A percentile compares a stretch with the other conserved stretches of the same genome.
Evolutionary conservation across 2,329 filamentous ascomycete species (phyloP).

Genomic region (Aureobasidium uvarum): DNA sequence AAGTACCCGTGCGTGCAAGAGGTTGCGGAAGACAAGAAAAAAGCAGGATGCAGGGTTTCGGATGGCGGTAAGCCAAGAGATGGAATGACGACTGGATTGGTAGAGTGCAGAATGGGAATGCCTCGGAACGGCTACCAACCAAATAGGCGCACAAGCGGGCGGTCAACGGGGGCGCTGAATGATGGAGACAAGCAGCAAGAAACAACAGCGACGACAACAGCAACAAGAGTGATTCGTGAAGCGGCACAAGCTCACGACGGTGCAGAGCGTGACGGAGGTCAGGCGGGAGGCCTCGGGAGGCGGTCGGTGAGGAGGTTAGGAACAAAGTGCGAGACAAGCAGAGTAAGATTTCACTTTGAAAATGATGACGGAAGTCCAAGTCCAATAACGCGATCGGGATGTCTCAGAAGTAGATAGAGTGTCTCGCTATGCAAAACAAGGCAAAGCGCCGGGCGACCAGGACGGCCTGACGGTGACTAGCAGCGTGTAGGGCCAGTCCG

Average conservation of each 20-base stretch:
- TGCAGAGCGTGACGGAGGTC: constrained; percentile 15
- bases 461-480: constrained; percentile 22
- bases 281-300: constrained; percentile 7
- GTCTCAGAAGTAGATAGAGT: constrained; percentile 25
- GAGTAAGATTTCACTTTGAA: constrained; percentile 15
- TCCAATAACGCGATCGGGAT: constrained; percentile 25
- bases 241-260: constrained; percentile 4
- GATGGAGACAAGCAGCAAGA: constrained; percentile 7
- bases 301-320: neutral
- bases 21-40: constrained; percentile 1
- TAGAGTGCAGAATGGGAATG: constrained; percentile 7
- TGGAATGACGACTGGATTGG: constrained; percentile 23
- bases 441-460: constrained; percentile 14
- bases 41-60: constrained; percentile 27
- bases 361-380: constrained; percentile 6
- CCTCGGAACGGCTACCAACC: neutral
- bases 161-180: constrained; percentile 6
- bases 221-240: neutral
- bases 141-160: constrained; percentile 22
- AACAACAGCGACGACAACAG: constrained; percentile 6
- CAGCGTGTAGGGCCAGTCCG: constrained; percentile 11
- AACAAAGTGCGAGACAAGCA: constrained; percentile 24
- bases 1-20: constrained; percentile 24
- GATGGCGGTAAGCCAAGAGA: constrained; percentile 25
- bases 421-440: constrained; percentile 25